phyloP scores from a whole-genome alignment of 2,329 filamentous ascomycete species.

The Nakataea oryzae region DNA sequence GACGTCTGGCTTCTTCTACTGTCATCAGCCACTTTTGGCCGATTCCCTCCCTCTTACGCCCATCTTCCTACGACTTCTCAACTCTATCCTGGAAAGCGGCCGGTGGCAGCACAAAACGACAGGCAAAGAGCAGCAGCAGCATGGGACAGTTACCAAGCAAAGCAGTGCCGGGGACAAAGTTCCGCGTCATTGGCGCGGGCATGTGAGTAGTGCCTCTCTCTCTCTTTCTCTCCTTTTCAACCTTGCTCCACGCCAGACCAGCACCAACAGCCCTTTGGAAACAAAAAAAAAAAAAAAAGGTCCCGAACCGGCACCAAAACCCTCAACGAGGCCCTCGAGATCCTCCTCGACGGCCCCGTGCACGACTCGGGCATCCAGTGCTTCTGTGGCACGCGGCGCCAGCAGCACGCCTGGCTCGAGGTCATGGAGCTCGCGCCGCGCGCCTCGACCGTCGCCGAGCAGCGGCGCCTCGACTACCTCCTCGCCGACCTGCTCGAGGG shows the following conservation, averaged over 20 bases:
- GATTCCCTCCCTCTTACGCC: background rate
- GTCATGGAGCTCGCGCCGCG: constrained; percentile 21
- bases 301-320: constrained; percentile 26
- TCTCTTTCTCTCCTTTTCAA: background rate
- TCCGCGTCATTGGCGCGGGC: constrained; percentile 24
- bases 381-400: constrained; percentile 7
- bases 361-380: constrained; percentile 23
- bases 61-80: background rate
- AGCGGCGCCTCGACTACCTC: constrained; percentile 23
- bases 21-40: too few relatives aligned
- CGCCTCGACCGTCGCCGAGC: constrained; percentile 16
- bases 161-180: constrained; percentile 17
- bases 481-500: constrained; percentile 22
- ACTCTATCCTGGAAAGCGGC: too few relatives aligned
- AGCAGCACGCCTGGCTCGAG: constrained; percentile 12
- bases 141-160: constrained; percentile 2
- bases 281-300: constrained; percentile 10
- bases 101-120: too few relatives aligned
- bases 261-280: background rate
- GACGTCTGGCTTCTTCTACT: background rate
- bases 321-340: constrained; percentile 23
- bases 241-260: background rate
- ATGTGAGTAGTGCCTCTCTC: constrained; percentile 14
- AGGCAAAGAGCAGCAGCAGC: background rate
- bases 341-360: constrained; percentile 22